phyloP scores from a whole-genome alignment of 108 stramenopile genomes.

The Nitzschia inconspicua region DNA sequence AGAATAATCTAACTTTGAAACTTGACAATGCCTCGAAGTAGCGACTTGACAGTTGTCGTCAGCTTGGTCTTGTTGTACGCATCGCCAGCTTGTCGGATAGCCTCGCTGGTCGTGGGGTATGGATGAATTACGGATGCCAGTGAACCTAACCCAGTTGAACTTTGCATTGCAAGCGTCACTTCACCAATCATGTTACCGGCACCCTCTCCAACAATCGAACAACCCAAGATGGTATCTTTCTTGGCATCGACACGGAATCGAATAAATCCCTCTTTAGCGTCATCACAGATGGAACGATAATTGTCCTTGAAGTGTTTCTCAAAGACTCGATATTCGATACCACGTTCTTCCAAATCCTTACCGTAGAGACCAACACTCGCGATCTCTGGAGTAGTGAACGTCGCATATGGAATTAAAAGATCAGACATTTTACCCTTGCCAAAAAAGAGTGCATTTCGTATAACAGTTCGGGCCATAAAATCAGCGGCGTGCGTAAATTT shows the following conservation, averaged over 20 bases:
- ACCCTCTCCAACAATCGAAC: conserved; percentile 72
- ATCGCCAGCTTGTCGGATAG: conserved; percentile 59
- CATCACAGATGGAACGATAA: conserved; percentile 84
- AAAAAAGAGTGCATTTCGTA: conserved; percentile 84
- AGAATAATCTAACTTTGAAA: too few species aligned
- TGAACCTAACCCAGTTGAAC: conserved; percentile 48
- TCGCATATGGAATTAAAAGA: conserved; percentile 82
- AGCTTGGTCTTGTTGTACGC: conserved; percentile 54
- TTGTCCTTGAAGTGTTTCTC: conserved; percentile 71
- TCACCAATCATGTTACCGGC: conserved; percentile 91
- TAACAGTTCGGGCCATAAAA: conserved; percentile 81
- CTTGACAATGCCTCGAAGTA: conserved; percentile 51
- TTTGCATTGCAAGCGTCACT: conserved; percentile 84
- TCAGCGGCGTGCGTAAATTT: conserved; percentile 92
- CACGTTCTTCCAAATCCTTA: conserved; percentile 57
- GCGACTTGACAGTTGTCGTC: conserved; percentile 38
- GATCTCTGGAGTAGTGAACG: conserved; percentile 88
- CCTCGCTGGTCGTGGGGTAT: conserved; percentile 81
- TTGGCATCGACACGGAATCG: conserved; percentile 69
- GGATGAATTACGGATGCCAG: conserved; percentile 86
- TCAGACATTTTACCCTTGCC: conserved; percentile 68
- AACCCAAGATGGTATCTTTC: conserved; percentile 77
- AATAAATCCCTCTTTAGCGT: conserved; percentile 73
- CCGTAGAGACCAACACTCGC: conserved; percentile 85
- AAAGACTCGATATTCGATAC: conserved; percentile 61